Evolutionary conservation across 345 rosid species (phyloP).

Genomic region (Cardamine chenopodiifolia): DNA sequence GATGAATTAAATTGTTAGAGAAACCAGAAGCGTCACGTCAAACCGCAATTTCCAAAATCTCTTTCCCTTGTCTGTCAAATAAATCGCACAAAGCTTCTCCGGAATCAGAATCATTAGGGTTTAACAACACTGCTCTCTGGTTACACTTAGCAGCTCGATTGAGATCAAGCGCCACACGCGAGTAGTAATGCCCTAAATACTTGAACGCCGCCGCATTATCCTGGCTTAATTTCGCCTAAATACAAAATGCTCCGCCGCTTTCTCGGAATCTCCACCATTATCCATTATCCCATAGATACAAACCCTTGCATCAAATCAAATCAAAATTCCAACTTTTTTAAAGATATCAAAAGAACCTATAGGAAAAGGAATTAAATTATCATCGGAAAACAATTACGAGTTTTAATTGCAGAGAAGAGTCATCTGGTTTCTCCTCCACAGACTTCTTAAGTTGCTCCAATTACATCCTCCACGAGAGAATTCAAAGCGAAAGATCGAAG

Average conservation of each 20-base stretch:
- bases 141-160: conserved; percentile 90
- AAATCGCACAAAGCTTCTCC: conserved; percentile 87
- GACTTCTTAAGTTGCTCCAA: conserved; percentile 54
- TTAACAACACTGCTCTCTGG: conserved; percentile 72
- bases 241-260: conserved; percentile 80
- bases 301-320: conserved; percentile 54
- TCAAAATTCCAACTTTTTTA: neutral
- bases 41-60: conserved; percentile 64
- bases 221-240: conserved; percentile 72
- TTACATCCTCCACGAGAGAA: conserved; percentile 27
- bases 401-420: conserved; percentile 60
- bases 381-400: conserved; percentile 49
- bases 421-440: conserved; percentile 68
- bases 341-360: conserved; percentile 1
- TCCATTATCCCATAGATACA: conserved; percentile 65
- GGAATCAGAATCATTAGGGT: conserved; percentile 68
- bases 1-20: neutral
- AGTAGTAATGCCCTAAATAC: conserved; percentile 81
- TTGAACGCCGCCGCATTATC: conserved; percentile 65
- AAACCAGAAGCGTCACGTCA: conserved; percentile 66
- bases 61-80: conserved; percentile 71
- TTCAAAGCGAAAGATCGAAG: neutral
- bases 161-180: conserved; percentile 47
- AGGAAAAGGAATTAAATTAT: neutral
- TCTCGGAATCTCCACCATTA: conserved; percentile 47